phyloP scores from a whole-genome alignment of 441 rosid genomes.

The Syzygium malaccense region DNA sequence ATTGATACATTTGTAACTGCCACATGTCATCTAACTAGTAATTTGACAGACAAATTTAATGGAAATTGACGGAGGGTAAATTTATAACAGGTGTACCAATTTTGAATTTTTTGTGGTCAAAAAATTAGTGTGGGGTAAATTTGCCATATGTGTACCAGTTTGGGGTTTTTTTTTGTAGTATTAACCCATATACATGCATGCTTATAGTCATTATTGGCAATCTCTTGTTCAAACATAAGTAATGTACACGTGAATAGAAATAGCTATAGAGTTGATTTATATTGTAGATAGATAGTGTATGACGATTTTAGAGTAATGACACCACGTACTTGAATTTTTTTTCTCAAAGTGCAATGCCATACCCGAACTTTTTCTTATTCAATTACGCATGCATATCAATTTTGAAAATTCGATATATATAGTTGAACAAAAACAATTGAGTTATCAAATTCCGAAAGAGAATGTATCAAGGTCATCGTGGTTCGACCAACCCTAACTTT shows the following conservation, averaged over 20 bases:
- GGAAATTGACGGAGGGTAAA: no score
- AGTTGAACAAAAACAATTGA: background rate
- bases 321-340: background rate
- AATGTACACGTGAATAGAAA: background rate
- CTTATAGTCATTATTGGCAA: background rate
- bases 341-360: background rate
- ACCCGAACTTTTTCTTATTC: background rate
- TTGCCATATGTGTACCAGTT: no score
- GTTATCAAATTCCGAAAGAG: background rate
- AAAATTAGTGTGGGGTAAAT: no score
- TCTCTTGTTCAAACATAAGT: background rate
- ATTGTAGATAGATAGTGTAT: background rate
- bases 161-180: no score
- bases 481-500: no score
- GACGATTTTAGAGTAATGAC: background rate
- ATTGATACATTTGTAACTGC: no score
- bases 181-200: background rate
- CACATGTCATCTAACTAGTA: no score
- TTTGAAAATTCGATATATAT: background rate
- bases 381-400: background rate
- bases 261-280: background rate
- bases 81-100: no score
- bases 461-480: no score
- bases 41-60: no score
- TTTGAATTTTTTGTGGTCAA: no score